These are phyloP conservation scores for Aspergillus bertholletiae DNA, from an alignment of 495 filamentous ascomycete species.

Conservation along the genomic window DNA sequence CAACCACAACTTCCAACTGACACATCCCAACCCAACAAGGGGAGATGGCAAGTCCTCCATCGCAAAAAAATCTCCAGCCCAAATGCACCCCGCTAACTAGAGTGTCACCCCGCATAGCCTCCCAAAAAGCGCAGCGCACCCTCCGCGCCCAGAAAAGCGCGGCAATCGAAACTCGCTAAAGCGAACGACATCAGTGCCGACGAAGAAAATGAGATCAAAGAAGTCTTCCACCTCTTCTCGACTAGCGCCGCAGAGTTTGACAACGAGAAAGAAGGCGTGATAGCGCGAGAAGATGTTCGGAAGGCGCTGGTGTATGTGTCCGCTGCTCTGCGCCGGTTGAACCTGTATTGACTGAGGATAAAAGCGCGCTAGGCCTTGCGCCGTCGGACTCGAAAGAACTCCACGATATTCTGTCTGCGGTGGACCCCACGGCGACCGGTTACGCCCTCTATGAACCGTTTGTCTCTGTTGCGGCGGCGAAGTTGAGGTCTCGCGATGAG, in stretches of 20 bases:
- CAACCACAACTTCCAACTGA: background rate
- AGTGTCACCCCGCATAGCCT: slow-evolving; percentile 23
- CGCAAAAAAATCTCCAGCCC: background rate
- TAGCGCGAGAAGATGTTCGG: slow-evolving; percentile 73
- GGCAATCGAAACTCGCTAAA: slow-evolving; percentile 80
- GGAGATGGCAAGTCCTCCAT: slow-evolving; percentile 1
- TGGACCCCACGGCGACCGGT: slow-evolving; percentile 79
- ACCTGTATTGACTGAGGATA: background rate
- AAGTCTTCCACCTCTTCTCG: slow-evolving; percentile 82
- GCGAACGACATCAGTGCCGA: slow-evolving; percentile 78
- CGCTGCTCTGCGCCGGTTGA: slow-evolving; percentile 1
- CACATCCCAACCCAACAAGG: background rate
- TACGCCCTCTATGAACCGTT: slow-evolving; percentile 74
- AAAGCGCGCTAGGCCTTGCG: slow-evolving; percentile 73
- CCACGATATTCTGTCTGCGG: slow-evolving; percentile 65
- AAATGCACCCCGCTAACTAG: background rate
- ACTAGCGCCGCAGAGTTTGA: slow-evolving; percentile 52
- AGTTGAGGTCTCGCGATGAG: slow-evolving; percentile 56
- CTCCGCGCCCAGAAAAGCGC: slow-evolving; percentile 41
- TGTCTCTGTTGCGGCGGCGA: slow-evolving; percentile 79
- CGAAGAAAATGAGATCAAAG: slow-evolving; percentile 85
- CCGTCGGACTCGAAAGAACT: slow-evolving; percentile 63
- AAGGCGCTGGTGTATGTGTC: slow-evolving; percentile 72
- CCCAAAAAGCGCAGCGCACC: slow-evolving; percentile 38
- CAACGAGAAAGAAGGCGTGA: slow-evolving; percentile 67